phyloP scores from a whole-genome alignment of 1,284 basidiomycete genomes.

The Veloboletus limbatus region DNA sequence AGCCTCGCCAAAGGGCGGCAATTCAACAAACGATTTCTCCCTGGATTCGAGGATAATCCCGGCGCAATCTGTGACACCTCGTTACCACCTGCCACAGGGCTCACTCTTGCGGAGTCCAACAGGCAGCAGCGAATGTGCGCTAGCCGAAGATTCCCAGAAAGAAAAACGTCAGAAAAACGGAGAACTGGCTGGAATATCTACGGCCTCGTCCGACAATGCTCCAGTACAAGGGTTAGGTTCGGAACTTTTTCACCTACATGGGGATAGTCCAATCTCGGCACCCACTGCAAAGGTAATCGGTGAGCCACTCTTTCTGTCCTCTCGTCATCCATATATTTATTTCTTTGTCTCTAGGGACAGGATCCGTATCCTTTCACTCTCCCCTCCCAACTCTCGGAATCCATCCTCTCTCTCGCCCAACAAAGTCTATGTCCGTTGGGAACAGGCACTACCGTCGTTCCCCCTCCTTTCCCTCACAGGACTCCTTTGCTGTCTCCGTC shows the following conservation, averaged over 20 bases:
- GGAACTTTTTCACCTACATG: constrained; percentile 26
- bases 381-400: constrained; percentile 9
- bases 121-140: constrained; percentile 4
- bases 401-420: constrained; percentile 18
- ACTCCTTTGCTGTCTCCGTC: constrained; percentile 57
- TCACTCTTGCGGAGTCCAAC: constrained; percentile 42
- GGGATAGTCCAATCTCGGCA: constrained; percentile 27
- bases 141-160: constrained; percentile 46
- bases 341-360: constrained; percentile 28
- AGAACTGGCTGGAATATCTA: constrained; percentile 8
- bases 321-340: constrained; percentile 23
- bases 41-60: constrained; percentile 28
- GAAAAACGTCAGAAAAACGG: constrained; percentile 38
- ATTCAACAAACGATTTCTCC: constrained; percentile 22
- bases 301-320: constrained; percentile 28
- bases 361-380: constrained; percentile 34
- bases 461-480: constrained; percentile 44
- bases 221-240: constrained; percentile 20
- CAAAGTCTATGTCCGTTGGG: constrained; percentile 23
- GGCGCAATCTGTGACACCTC: constrained; percentile 29
- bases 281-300: constrained; percentile 28
- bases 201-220: constrained; percentile 7
- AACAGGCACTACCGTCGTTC: constrained; percentile 32
- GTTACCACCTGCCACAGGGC: constrained; percentile 56
- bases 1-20: constrained; percentile 16